A percentile compares a stretch with the other conserved stretches of the same genome.
phyloP scores from a whole-genome alignment of 768 basidiomycete genomes.

The Punctularia strigosozonata region DNA sequence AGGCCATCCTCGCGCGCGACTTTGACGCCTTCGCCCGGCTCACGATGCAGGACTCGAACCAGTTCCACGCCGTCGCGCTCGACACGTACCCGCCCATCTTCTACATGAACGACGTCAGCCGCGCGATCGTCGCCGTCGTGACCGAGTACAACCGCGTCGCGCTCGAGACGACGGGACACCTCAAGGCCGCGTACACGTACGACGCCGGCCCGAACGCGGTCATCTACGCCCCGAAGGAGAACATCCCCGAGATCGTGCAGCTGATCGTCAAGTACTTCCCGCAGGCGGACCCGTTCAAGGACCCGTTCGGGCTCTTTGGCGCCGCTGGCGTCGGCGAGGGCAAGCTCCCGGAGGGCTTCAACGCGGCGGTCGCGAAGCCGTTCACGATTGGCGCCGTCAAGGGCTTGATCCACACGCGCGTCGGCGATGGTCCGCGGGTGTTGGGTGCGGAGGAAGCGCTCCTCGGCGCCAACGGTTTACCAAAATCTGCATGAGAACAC shows the following conservation, averaged over 20 bases:
- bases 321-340: constrained; percentile 30
- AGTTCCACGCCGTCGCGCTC: constrained; percentile 96
- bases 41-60: constrained; percentile 97
- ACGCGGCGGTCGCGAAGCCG: constrained; percentile 60
- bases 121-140: constrained; percentile 84
- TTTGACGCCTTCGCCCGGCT: constrained; percentile 84
- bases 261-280: constrained; percentile 83
- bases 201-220: constrained; percentile 99
- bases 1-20: constrained; percentile 68
- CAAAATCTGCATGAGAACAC: no score
- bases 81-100: constrained; percentile 98
- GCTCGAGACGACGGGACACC: constrained; percentile 39
- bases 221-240: constrained; percentile 74
- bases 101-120: constrained; percentile 96
- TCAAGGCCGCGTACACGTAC: constrained; percentile 95
- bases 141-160: constrained; percentile 86
- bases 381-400: constrained; percentile 75
- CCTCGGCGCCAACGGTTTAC: constrained; percentile 57
- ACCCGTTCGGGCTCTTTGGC: constrained; percentile 56
- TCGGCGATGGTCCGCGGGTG: constrained; percentile 84
- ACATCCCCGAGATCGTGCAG: constrained; percentile 68
- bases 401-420: constrained; percentile 81
- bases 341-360: constrained; percentile 59
- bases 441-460: constrained; percentile 53
- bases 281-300: constrained; percentile 62